Percentiles rank a stretch among this genome's conserved stretches.
Evolutionary conservation across 768 basidiomycete genomes (phyloP).

Genomic region (Tylopilus vinaceipallidus): DNA sequence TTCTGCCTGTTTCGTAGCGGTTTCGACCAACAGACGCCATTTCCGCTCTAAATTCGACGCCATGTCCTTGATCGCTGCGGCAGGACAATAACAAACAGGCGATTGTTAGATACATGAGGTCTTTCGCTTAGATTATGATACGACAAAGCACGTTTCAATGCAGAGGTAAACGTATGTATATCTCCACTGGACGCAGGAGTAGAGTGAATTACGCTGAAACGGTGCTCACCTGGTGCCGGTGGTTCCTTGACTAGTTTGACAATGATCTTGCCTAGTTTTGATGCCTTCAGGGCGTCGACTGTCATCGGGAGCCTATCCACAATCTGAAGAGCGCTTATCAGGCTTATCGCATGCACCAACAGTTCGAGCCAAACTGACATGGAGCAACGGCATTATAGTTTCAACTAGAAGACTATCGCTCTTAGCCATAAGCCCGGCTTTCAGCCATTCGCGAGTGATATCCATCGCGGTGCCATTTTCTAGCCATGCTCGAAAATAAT

Average conservation of each 20-base stretch:
- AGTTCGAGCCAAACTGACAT: constrained; percentile 54
- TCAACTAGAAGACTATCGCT: constrained; percentile 56
- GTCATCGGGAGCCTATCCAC: constrained; percentile 81
- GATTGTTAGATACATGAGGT: constrained; percentile 66
- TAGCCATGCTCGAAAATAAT: constrained; percentile 85
- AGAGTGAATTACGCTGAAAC: constrained; percentile 14
- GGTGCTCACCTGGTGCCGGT: constrained; percentile 73
- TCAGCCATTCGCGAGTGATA: constrained; percentile 79
- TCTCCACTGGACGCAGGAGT: constrained; percentile 26
- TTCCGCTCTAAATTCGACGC: constrained; percentile 82
- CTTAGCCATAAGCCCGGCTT: constrained; percentile 59
- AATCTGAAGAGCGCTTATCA: constrained; percentile 43
- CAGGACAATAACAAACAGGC: constrained; percentile 40
- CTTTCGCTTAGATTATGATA: constrained; percentile 34
- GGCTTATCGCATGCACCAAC: constrained; percentile 8
- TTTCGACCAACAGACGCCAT: constrained; percentile 68
- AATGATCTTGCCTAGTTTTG: constrained; percentile 79
- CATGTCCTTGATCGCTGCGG: constrained; percentile 89
- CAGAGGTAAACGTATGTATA: constrained; percentile 29
- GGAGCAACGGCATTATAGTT: constrained; percentile 83
- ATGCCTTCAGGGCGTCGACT: constrained; percentile 61
- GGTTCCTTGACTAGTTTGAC: constrained; percentile 75
- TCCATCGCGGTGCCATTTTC: constrained; percentile 76
- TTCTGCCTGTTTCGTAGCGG: constrained; percentile 44
- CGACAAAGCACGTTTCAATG: constrained; percentile 30